Percentiles rank a stretch among this genome's conserved stretches.
Evolutionary conservation across 345 rosid genomes (phyloP).

Genomic region (Limnanthes douglasii): DNA sequence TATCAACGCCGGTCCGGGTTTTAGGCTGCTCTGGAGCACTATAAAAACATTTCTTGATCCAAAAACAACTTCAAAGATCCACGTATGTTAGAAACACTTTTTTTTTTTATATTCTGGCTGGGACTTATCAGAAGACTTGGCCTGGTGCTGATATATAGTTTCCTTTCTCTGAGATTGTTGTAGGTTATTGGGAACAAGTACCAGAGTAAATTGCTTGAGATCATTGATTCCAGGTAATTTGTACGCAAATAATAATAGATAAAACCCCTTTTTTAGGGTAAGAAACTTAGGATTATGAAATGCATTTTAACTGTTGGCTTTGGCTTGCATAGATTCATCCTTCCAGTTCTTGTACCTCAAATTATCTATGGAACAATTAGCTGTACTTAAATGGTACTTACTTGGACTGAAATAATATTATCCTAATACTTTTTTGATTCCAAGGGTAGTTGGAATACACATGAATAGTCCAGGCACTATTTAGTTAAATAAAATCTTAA

Average conservation of each 20-base stretch:
- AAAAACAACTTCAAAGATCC: constrained; percentile 89
- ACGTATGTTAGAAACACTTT: constrained; percentile 27
- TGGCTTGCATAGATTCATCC: too few species aligned
- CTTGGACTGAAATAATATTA: neutral
- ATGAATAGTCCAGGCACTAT: too few species aligned
- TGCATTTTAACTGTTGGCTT: too few species aligned
- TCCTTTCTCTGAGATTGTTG: constrained; percentile 9
- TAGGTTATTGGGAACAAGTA: constrained; percentile 93
- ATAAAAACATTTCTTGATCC: constrained; percentile 80
- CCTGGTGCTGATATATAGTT: neutral
- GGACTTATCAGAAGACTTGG: neutral
- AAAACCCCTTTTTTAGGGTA: too few species aligned
- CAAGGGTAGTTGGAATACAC: constrained; percentile 2
- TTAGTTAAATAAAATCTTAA: too few species aligned
- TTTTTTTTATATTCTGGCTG: neutral
- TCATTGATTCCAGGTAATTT: constrained; percentile 77
- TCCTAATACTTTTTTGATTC: constrained; percentile 2
- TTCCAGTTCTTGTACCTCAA: too few species aligned
- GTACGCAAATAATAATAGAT: too few species aligned
- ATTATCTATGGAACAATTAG: too few species aligned
- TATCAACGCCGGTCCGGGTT: constrained; percentile 74
- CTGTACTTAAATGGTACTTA: too few species aligned
- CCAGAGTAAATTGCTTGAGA: constrained; percentile 84
- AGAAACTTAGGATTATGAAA: too few species aligned
- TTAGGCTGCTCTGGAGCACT: constrained; percentile 82